These are phyloP conservation scores for Umbilicus rupestris DNA, from an alignment of 164 flowering plant species.

Conservation along the genomic window DNA sequence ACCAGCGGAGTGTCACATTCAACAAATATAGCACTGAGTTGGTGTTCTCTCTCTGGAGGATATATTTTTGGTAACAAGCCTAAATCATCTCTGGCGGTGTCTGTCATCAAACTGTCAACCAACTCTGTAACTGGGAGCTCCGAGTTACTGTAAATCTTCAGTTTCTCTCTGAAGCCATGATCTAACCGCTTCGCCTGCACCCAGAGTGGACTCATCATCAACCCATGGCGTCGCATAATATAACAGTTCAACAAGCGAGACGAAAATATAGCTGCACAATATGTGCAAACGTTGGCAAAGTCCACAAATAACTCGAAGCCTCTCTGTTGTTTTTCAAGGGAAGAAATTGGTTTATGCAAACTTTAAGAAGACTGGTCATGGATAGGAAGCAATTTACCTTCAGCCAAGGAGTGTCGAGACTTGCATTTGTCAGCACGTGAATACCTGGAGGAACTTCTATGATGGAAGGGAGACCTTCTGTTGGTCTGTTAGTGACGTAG, in stretches of 20 bases:
- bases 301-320: not conserved
- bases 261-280: no score
- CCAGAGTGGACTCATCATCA: not conserved
- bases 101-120: conserved; percentile 35
- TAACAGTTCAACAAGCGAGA: not conserved
- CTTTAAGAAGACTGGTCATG: not conserved
- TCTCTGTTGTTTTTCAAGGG: not conserved
- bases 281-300: not conserved
- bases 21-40: conserved; percentile 42
- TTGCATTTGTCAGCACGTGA: conserved; percentile 55
- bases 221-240: not conserved
- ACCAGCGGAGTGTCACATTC: conserved; percentile 31
- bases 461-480: conserved; percentile 11
- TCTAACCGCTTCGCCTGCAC: conserved; percentile 38
- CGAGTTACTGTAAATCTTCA: conserved; percentile 18
- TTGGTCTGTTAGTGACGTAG: conserved; percentile 47
- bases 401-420: conserved; percentile 57
- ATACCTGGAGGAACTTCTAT: conserved; percentile 45
- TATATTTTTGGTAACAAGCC: conserved; percentile 26
- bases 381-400: conserved; percentile 31
- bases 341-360: no score
- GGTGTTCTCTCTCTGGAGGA: conserved; percentile 32
- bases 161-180: conserved; percentile 25
- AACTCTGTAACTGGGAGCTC: conserved; percentile 30
- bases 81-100: conserved; percentile 33